Percentiles rank a stretch among this genome's conserved stretches.
Evolutionary conservation across 306 rosid species (phyloP).

Genomic region (Datisca glomerata): DNA sequence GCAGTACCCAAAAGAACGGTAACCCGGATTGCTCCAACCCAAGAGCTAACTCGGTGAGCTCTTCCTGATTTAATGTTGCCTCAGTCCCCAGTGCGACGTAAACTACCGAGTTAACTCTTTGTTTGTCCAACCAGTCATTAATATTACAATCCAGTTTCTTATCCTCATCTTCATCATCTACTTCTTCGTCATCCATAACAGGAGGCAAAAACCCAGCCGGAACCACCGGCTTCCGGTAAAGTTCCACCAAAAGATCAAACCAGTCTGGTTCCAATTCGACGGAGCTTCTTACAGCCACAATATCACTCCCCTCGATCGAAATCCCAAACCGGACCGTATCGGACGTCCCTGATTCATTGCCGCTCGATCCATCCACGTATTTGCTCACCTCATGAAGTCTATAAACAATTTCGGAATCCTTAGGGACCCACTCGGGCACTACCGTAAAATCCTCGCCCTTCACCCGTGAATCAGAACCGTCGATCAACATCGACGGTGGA

Average conservation of each 20-base stretch:
- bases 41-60: constrained; percentile 26
- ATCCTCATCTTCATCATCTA: too few relatives aligned
- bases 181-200: constrained; percentile 1
- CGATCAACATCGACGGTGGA: constrained; percentile 14
- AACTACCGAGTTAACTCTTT: constrained; percentile 16
- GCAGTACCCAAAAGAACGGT: constrained; percentile 29
- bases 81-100: constrained; percentile 33
- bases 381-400: constrained; percentile 17
- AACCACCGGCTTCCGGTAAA: constrained; percentile 21
- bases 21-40: constrained; percentile 25
- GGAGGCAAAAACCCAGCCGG: constrained; percentile 27
- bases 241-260: constrained; percentile 16
- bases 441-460: constrained; percentile 21
- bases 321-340: constrained; percentile 23
- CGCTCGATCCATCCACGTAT: constrained; percentile 6
- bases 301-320: constrained; percentile 14
- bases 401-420: constrained; percentile 9
- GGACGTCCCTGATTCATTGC: constrained; percentile 5
- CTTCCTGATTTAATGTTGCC: constrained; percentile 14
- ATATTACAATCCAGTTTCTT: constrained; percentile 5
- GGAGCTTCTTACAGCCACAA: constrained; percentile 23
- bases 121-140: constrained; percentile 20
- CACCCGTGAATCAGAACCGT: constrained; percentile 12
- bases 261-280: constrained; percentile 30
- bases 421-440: constrained; percentile 29